Conservation (phyloP, 768 basidiomycete species). For the Tulasnella sp. region DNA sequence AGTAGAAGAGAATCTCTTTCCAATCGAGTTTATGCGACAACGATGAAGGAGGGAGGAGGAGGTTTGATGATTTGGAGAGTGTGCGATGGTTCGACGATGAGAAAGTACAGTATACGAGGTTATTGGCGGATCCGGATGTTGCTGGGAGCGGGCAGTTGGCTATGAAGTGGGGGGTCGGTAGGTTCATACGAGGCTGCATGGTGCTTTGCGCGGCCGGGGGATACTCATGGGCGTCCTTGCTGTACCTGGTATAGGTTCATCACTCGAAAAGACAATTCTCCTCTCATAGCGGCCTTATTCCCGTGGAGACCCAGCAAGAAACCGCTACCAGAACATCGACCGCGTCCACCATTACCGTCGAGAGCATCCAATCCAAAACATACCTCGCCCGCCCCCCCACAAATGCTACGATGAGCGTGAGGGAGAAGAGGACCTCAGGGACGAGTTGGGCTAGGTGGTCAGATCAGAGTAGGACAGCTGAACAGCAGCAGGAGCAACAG, state of each 20-base stretch:
- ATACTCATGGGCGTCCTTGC: no score
- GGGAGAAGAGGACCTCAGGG: conserved; percentile 31
- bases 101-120: conserved; percentile 15
- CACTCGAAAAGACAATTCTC: conserved; percentile 63
- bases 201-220: no score
- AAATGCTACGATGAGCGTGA: neutral
- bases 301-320: conserved; percentile 52
- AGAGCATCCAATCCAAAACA: no score
- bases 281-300: conserved; percentile 64
- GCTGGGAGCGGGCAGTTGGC: conserved; percentile 59
- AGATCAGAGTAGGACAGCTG: conserved; percentile 44
- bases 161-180: conserved; percentile 65
- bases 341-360: no score
- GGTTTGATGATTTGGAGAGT: neutral
- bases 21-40: neutral
- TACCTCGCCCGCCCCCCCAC: no score
- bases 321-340: neutral
- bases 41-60: neutral
- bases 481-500: no score
- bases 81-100: neutral
- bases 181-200: no score
- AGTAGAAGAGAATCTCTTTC: no score
- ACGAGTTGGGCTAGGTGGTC: conserved; percentile 84
- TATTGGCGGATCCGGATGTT: no score
- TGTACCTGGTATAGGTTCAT: conserved; percentile 69